phyloP scores from a whole-genome alignment of 129 eudicot genomes.

The Calendula officinalis region DNA sequence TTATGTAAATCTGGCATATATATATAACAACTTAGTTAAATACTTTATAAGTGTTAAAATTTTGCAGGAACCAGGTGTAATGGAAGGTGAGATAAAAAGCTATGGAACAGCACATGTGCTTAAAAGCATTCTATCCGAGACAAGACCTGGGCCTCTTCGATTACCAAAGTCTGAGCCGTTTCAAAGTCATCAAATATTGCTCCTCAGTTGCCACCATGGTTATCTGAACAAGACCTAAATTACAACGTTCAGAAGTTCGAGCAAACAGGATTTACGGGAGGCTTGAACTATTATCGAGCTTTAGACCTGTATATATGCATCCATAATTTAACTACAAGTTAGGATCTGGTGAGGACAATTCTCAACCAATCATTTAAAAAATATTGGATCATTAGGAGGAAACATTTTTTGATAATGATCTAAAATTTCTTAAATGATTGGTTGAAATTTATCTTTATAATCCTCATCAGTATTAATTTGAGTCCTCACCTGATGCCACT shows the following conservation, averaged over 20 bases:
- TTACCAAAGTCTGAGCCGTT: slow-evolving; percentile 62
- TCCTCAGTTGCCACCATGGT: slow-evolving; percentile 52
- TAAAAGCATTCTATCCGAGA: slow-evolving; percentile 46
- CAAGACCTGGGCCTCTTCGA: slow-evolving; percentile 50
- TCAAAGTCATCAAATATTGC: not conserved
- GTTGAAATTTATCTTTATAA: too few species aligned
- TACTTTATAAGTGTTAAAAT: not conserved
- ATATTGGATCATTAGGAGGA: too few species aligned
- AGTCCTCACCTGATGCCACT: not conserved
- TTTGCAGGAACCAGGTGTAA: slow-evolving; percentile 61
- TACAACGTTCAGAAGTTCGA: slow-evolving; percentile 47
- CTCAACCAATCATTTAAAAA: too few species aligned
- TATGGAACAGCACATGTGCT: slow-evolving; percentile 57
- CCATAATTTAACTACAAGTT: too few species aligned
- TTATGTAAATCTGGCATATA: too few species aligned
- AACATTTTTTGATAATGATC: too few species aligned
- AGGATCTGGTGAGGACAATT: too few species aligned
- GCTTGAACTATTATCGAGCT: slow-evolving; percentile 67
- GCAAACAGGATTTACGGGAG: slow-evolving; percentile 65
- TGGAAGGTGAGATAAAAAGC: slow-evolving; percentile 61
- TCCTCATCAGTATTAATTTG: too few species aligned
- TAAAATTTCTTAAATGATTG: too few species aligned
- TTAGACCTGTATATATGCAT: slow-evolving; percentile 44
- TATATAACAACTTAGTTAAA: too few species aligned
- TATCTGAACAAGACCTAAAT: slow-evolving; percentile 54